Percentiles rank a stretch among this genome's conserved stretches.
Evolutionary conservation across 306 rosid genomes (phyloP).

Genomic region (Hippophae gyantsensis): DNA sequence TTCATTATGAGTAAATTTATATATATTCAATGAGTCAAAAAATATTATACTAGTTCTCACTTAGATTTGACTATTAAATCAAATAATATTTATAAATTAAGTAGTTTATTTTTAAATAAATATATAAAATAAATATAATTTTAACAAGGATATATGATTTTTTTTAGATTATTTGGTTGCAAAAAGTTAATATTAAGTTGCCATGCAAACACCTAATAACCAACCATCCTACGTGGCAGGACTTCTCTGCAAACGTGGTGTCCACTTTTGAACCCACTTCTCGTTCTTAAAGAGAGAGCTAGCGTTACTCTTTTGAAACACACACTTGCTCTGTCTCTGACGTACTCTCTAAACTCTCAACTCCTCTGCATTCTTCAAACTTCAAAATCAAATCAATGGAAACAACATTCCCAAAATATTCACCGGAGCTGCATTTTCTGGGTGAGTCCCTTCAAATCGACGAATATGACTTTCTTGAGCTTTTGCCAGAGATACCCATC

Average conservation of each 20-base stretch:
- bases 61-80: too few relatives aligned
- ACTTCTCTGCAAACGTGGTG: background rate
- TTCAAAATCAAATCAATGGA: slow-evolving; percentile 5
- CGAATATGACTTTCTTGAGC: slow-evolving; percentile 3
- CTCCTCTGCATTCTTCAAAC: background rate
- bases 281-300: background rate
- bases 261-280: slow-evolving; percentile 6
- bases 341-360: background rate
- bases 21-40: too few relatives aligned
- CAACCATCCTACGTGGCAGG: slow-evolving; percentile 18
- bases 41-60: too few relatives aligned
- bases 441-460: background rate
- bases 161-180: too few relatives aligned
- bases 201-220: slow-evolving; percentile 9
- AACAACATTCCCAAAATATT: background rate
- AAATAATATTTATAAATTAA: too few relatives aligned
- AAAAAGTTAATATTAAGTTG: background rate
- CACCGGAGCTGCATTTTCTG: background rate
- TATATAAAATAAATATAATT: too few relatives aligned
- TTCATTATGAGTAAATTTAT: too few relatives aligned
- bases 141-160: too few relatives aligned
- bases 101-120: too few relatives aligned
- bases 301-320: background rate
- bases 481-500: slow-evolving; percentile 19
- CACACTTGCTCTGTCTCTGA: background rate